Conservation (phyloP, 2,329 filamentous ascomycete species). For the Herpotrichia juniperi region DNA sequence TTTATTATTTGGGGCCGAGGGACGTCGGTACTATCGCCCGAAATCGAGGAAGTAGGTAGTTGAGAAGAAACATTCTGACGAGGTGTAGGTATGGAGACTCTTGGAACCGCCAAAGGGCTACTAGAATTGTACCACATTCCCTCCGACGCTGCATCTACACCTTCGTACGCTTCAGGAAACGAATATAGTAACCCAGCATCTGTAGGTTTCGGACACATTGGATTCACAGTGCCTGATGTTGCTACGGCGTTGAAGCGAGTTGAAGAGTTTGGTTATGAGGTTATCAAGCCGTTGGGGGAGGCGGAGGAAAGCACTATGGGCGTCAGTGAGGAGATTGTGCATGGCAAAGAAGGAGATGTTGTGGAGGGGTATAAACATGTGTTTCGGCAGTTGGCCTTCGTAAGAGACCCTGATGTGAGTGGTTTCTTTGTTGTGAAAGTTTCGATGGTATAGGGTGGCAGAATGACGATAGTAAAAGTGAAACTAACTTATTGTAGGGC, state of each 20-base stretch:
- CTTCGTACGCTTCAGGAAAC: conserved; percentile 34
- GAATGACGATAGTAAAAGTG: no score
- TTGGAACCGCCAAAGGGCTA: conserved; percentile 33
- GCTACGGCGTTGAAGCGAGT: conserved; percentile 26
- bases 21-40: conserved; percentile 22
- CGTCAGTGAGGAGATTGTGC: conserved; percentile 14
- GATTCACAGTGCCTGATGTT: conserved; percentile 43
- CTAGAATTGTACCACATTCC: conserved; percentile 43
- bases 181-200: conserved; percentile 21
- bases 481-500: no score
- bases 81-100: conserved; percentile 17
- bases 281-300: conserved; percentile 35
- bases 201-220: conserved; percentile 42
- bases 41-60: neutral
- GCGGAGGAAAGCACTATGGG: conserved; percentile 31
- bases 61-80: neutral
- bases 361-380: conserved; percentile 34
- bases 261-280: conserved; percentile 26
- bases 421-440: neutral
- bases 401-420: conserved; percentile 43
- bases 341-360: conserved; percentile 23
- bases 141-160: conserved; percentile 21
- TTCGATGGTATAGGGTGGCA: neutral
- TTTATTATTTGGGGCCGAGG: conserved; percentile 42
- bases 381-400: conserved; percentile 40